Evolutionary conservation across 176 grass and related monocot species (phyloP), one percentile per base, ranked within the genome.

Genomic region (Metroxylon sagu): DNA sequence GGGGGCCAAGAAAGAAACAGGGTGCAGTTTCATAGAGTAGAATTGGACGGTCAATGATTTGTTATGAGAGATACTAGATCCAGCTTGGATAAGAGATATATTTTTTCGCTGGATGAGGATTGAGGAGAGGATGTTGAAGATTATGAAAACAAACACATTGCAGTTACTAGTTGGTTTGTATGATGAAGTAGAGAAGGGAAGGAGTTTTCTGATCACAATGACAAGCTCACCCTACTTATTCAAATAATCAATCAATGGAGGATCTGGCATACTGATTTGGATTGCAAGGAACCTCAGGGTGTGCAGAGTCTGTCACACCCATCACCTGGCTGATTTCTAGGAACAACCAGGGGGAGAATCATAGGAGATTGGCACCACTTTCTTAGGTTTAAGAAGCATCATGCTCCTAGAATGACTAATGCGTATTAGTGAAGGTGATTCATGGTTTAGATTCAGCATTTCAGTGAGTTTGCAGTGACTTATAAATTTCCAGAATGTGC

Each of bases 11-110:
- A 81, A 89, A 66, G 78, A 82, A 39, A 53, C 71, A 0, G 82
- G 86, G 35, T 66, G 77, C 50, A 89, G 81, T 53, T 76, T 74
- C 52, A 72, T 82, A 48, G 86, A 82, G 63, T 81, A 74, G 67
- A 81, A 80, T 48, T 78, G 65, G 30, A 56, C 69, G 14, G 57
- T 67, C 25, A 65, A 61, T 29, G 77, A 73, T 76, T 76, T 54
- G 55, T 54, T 16, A 71, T 61, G 10, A 60, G 59, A 43, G 53
- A 65, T 53, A 62, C 19, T 5, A 67, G 8, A 55, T 30, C 78
- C 66, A 15, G 62, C 31, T 14, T 17, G 31, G 30, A 66, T 54
- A 53, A 74, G 65, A 5, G 23, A 54, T 5, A 70, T 74, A 7
- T 77, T 73, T 66, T 54, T 10, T 21, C 52, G 76, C 17, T 76